Evolutionary conservation across 1,139 yeast genomes (phyloP).

Genomic region (Yamadazyma sp.): DNA sequence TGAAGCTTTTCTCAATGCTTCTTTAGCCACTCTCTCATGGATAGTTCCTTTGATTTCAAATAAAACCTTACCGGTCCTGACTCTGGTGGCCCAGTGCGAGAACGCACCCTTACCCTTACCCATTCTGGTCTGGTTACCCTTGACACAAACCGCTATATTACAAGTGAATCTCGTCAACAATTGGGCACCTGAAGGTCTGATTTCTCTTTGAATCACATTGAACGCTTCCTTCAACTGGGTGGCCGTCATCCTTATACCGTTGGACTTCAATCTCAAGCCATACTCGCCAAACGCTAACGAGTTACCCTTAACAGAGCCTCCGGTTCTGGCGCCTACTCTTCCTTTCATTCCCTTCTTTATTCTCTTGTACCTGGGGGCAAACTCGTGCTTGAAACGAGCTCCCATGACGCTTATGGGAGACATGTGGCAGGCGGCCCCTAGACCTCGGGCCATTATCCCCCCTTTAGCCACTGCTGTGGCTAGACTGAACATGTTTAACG

Average conservation of each 20-base stretch:
- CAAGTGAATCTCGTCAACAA: constrained; percentile 81
- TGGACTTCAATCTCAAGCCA: constrained; percentile 84
- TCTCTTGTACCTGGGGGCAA: constrained; percentile 77
- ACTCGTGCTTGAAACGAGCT: constrained; percentile 72
- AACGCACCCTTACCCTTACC: constrained; percentile 99
- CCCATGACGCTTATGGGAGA: constrained; percentile 7
- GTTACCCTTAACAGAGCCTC: constrained; percentile 91
- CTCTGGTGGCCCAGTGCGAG: constrained; percentile 96
- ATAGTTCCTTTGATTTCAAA: constrained; percentile 81
- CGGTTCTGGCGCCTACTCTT: constrained; percentile 89
- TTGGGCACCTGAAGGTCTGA: constrained; percentile 70
- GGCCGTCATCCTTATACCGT: constrained; percentile 86
- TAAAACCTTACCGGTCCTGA: constrained; percentile 90
- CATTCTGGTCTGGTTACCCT: constrained; percentile 99
- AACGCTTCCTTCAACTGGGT: constrained; percentile 91
- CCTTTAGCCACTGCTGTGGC: constrained; percentile 1
- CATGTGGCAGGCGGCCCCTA: too few relatives aligned
- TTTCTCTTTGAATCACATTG: constrained; percentile 75
- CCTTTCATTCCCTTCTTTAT: constrained; percentile 90
- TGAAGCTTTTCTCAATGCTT: constrained; percentile 88
- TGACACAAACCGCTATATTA: constrained; percentile 86
- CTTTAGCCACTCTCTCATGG: constrained; percentile 89
- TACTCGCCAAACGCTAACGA: constrained; percentile 75
- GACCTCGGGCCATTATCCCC: too few relatives aligned
- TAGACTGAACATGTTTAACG: constrained; percentile 6